These are phyloP conservation scores for Staphylotrichum tortipilum DNA, from an alignment of 495 filamentous ascomycete species.

Conservation along the genomic window DNA sequence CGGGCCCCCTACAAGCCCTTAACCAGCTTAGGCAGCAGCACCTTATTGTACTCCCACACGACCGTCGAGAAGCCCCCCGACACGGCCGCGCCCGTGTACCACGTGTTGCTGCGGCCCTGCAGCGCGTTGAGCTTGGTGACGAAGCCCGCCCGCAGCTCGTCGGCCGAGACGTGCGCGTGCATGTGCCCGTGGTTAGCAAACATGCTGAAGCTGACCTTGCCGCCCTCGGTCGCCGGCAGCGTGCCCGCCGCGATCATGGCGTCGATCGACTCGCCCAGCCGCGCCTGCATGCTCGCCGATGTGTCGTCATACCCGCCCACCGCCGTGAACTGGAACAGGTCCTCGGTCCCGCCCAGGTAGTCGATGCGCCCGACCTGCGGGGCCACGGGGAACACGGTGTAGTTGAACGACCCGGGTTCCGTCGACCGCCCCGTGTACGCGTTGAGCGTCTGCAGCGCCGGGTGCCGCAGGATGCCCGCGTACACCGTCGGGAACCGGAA, in stretches of 20 bases:
- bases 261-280: constrained; percentile 20
- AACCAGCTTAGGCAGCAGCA: constrained; percentile 3
- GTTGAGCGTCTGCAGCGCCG: constrained; percentile 1
- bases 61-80: constrained; percentile 4
- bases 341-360: constrained; percentile 6
- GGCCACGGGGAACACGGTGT: constrained; percentile 6
- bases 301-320: constrained; percentile 5
- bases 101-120: constrained; percentile 42
- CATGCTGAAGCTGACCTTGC: constrained; percentile 14
- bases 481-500: constrained; percentile 25
- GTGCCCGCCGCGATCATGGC: constrained; percentile 20
- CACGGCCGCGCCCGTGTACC: constrained; percentile 37
- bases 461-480: constrained; percentile 23
- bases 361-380: constrained; percentile 8
- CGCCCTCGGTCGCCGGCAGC: constrained; percentile 8
- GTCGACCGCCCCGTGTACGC: constrained; percentile 12
- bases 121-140: constrained; percentile 38
- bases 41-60: constrained; percentile 11
- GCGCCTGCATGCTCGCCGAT: constrained; percentile 14
- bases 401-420: constrained; percentile 7
- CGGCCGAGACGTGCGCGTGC: constrained; percentile 14
- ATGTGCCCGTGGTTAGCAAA: constrained; percentile 16
- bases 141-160: constrained; percentile 38
- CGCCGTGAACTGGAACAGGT: constrained; percentile 7
- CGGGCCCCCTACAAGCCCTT: neutral